phyloP scores from a whole-genome alignment of 1,284 basidiomycete species.

The Pseudozyma sp. region DNA sequence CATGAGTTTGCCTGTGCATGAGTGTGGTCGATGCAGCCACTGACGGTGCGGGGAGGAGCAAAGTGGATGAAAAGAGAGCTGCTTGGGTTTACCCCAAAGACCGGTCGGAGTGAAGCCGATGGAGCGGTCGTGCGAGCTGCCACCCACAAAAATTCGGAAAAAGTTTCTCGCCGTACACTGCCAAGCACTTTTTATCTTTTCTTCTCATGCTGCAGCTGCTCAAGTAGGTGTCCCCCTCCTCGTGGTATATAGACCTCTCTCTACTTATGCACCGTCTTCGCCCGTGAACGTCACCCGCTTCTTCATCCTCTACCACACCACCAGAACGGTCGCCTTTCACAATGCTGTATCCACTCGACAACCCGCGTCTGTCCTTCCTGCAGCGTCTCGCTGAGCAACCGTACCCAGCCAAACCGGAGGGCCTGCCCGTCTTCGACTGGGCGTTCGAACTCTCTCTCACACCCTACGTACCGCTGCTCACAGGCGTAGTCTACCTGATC shows the following conservation, averaged over 20 bases:
- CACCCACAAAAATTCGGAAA: neutral
- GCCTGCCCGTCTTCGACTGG: conserved; percentile 46
- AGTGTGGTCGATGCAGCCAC: neutral
- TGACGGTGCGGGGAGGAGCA: neutral
- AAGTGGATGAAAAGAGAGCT: conserved; percentile 1
- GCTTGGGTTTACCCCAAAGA: conserved; percentile 1
- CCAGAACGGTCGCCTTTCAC: neutral
- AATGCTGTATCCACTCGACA: conserved; percentile 49
- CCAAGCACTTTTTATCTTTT: conserved; percentile 2
- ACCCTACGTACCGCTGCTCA: conserved; percentile 36
- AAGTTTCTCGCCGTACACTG: conserved; percentile 7
- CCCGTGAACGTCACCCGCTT: neutral
- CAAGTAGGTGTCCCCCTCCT: neutral
- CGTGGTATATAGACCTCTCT: conserved; percentile 7
- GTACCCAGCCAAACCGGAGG: conserved; percentile 51
- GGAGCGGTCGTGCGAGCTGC: neutral
- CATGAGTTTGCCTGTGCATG: neutral
- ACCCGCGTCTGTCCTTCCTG: conserved; percentile 37
- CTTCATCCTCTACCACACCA: no score
- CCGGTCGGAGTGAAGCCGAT: conserved; percentile 3
- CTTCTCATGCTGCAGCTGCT: neutral
- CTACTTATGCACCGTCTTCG: neutral
- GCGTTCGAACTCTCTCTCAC: conserved; percentile 51
- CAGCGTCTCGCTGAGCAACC: conserved; percentile 39
- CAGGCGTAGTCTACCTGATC: conserved; percentile 47